Evolutionary conservation across 352 stramenopile genomes (phyloP).

Genomic region (Pythium insidiosum): DNA sequence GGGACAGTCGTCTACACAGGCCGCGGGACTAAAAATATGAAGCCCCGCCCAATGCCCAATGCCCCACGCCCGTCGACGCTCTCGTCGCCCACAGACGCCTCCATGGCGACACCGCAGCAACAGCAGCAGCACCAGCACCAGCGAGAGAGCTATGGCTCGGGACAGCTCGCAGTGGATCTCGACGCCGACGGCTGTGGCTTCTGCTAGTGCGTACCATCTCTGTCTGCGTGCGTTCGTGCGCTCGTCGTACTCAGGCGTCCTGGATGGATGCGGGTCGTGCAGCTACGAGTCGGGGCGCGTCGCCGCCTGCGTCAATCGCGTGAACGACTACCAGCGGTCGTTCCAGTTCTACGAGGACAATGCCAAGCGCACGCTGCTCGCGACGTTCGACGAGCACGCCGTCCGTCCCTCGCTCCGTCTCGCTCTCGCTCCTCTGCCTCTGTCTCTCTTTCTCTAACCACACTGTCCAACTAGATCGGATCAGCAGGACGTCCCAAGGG

Average conservation of each 20-base stretch:
- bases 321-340: slow-evolving; percentile 50
- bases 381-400: slow-evolving; percentile 60
- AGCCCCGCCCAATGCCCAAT: too few relatives aligned
- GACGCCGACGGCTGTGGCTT: slow-evolving; percentile 57
- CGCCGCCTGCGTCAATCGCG: slow-evolving; percentile 61
- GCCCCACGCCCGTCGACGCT: too few relatives aligned
- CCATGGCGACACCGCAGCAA: too few relatives aligned
- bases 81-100: too few relatives aligned
- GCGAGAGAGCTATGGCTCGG: slow-evolving; percentile 22
- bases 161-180: slow-evolving; percentile 42
- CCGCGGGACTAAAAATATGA: too few relatives aligned
- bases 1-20: too few relatives aligned
- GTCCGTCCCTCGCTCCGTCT: slow-evolving; percentile 15
- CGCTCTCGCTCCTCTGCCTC: too few relatives aligned
- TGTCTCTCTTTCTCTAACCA: too few relatives aligned
- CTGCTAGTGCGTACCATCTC: slow-evolving; percentile 39
- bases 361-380: slow-evolving; percentile 37
- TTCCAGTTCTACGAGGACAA: slow-evolving; percentile 74
- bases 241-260: background rate
- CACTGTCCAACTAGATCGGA: slow-evolving; percentile 54
- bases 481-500: slow-evolving; percentile 38
- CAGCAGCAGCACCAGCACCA: too few relatives aligned
- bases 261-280: background rate
- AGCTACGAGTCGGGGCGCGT: slow-evolving; percentile 62
- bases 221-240: background rate